Evolutionary conservation across 768 basidiomycete species (phyloP).

Genomic region (Naematelia aurantialba): DNA sequence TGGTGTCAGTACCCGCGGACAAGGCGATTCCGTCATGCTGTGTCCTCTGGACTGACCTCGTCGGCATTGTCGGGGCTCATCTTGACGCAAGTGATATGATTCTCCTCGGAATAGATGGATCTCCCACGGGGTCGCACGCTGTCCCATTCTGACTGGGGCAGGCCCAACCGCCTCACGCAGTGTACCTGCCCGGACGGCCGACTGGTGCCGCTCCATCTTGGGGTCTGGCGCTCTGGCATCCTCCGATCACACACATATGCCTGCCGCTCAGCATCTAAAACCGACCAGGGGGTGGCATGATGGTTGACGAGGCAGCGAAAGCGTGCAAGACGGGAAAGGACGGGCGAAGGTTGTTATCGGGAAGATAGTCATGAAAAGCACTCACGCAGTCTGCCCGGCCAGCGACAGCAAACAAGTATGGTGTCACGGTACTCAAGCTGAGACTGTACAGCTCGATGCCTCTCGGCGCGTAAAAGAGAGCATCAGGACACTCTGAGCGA

Average conservation of each 20-base stretch:
- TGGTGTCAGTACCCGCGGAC: background rate
- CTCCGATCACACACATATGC: slow-evolving; percentile 81
- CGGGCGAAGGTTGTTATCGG: background rate
- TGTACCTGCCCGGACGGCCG: slow-evolving; percentile 60
- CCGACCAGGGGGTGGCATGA: too few relatives aligned
- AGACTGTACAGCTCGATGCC: slow-evolving; percentile 66
- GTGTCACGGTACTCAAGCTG: slow-evolving; percentile 70
- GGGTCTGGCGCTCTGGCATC: slow-evolving; percentile 62
- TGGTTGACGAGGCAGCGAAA: background rate
- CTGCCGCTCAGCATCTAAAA: slow-evolving; percentile 53
- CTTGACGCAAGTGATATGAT: slow-evolving; percentile 48
- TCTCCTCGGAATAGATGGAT: slow-evolving; percentile 17
- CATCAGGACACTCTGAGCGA: slow-evolving; percentile 61
- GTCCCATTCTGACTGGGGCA: slow-evolving; percentile 48
- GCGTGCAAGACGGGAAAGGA: slow-evolving; percentile 16
- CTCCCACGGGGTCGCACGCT: slow-evolving; percentile 16
- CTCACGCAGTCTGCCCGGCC: slow-evolving; percentile 73
- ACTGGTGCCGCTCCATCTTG: slow-evolving; percentile 67
- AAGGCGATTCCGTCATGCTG: background rate
- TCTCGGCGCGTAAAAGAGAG: slow-evolving; percentile 61
- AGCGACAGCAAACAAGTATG: slow-evolving; percentile 79
- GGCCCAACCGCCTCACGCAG: slow-evolving; percentile 76
- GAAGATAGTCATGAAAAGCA: slow-evolving; percentile 16
- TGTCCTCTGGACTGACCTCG: slow-evolving; percentile 37
- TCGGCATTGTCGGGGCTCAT: slow-evolving; percentile 47